A percentile compares a stretch with the other conserved stretches of the same genome.
Evolutionary conservation across 176 grass and related monocot genomes (phyloP).

Genomic region (Eragrostis nindensis): DNA sequence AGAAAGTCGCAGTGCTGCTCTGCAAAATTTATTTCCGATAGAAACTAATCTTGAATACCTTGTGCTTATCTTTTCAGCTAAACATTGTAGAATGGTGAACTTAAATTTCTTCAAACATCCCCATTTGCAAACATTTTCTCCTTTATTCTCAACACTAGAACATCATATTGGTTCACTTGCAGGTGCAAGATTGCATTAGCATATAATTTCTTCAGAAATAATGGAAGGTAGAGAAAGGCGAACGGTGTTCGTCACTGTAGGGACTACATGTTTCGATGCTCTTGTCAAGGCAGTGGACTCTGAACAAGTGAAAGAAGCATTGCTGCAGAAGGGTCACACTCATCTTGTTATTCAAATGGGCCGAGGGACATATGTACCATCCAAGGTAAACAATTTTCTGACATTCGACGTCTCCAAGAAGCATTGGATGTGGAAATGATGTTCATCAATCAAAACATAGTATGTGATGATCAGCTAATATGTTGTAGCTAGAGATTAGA

Average conservation of each 20-base stretch:
- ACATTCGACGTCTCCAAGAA: not conserved
- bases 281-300: slow-evolving; percentile 69
- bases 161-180: not conserved
- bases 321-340: slow-evolving; percentile 60
- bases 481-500: not conserved
- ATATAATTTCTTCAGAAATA: not conserved
- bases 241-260: slow-evolving; percentile 79
- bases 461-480: not conserved
- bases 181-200: not conserved
- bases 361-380: slow-evolving; percentile 56
- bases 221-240: slow-evolving; percentile 39
- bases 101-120: not conserved
- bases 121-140: not conserved
- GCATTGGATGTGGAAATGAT: not conserved
- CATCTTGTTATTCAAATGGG: slow-evolving; percentile 77
- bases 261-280: slow-evolving; percentile 82
- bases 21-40: not conserved
- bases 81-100: not conserved
- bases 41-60: not conserved
- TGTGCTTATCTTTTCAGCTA: not conserved
- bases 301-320: slow-evolving; percentile 57
- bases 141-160: not conserved
- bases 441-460: not conserved
- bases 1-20: not conserved
- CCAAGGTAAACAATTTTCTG: slow-evolving; percentile 44